These are phyloP conservation scores for Acanthamoeba healyi DNA, from an alignment of 208 protist species.

Conservation along the genomic window DNA sequence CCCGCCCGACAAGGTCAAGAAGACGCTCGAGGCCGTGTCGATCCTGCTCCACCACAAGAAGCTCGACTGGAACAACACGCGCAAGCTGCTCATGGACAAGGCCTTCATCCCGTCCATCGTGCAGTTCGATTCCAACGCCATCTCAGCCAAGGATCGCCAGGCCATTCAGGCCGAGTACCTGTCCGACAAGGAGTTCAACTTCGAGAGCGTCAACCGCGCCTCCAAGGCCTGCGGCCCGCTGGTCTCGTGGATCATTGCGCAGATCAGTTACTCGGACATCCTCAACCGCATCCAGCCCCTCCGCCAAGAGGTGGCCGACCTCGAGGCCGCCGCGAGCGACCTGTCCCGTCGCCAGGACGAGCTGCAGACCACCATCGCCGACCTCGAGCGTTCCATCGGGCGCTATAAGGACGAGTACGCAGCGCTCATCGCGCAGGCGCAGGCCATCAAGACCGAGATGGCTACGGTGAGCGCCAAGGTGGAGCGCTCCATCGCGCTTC, in stretches of 20 bases:
- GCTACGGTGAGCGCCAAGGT: conserved; percentile 93
- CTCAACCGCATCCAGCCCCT: conserved; percentile 95
- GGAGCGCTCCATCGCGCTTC: conserved; percentile 93
- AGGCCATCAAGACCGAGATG: conserved; percentile 94
- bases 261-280: conserved; percentile 95
- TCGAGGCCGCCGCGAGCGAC: conserved; percentile 92
- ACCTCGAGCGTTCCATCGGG: conserved; percentile 93
- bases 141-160: conserved; percentile 74
- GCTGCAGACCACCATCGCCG: conserved; percentile 89
- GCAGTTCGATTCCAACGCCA: conserved; percentile 95
- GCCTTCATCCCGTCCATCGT: conserved; percentile 91
- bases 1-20: conserved; percentile 96
- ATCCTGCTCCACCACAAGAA: conserved; percentile 82
- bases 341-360: conserved; percentile 81
- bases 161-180: conserved; percentile 92
- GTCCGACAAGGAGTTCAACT: conserved; percentile 91
- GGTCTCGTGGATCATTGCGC: conserved; percentile 96
- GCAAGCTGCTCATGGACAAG: conserved; percentile 71
- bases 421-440: conserved; percentile 94
- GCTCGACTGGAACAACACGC: conserved; percentile 73
- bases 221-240: conserved; percentile 97
- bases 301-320: conserved; percentile 92
- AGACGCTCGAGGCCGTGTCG: conserved; percentile 86
- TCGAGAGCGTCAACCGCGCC: conserved; percentile 95
- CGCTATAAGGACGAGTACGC: conserved; percentile 96